Conservation (phyloP, 139 green algal genomes). For the Chlamydomonas applanata region DNA sequence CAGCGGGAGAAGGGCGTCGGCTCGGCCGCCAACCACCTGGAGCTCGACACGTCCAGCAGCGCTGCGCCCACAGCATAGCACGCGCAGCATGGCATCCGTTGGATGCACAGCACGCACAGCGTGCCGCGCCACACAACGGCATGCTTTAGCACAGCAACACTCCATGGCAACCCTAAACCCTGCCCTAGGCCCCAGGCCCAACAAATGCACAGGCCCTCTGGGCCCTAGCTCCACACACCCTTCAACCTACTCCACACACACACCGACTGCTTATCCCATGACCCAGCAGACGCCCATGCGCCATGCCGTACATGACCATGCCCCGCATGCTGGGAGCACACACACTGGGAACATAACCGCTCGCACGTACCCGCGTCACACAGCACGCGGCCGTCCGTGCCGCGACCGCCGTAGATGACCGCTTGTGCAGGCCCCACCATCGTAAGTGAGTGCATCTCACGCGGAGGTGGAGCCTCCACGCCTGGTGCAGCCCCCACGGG, state of each 20-base stretch:
- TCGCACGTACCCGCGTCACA: not conserved
- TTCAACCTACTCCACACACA: too few species aligned
- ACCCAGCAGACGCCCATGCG: too few species aligned
- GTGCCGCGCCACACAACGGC: not conserved
- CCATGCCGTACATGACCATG: too few species aligned
- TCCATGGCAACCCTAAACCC: not conserved
- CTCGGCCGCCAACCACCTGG: slow-evolving; percentile 44
- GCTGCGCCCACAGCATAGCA: slow-evolving; percentile 47
- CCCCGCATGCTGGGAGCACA: too few species aligned
- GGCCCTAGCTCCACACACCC: not conserved
- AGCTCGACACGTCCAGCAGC: slow-evolving; percentile 42
- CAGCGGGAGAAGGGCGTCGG: slow-evolving; percentile 52
- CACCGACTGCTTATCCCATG: too few species aligned
- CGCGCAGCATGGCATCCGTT: not conserved
- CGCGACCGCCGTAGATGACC: slow-evolving; percentile 60
- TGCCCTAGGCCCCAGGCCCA: not conserved
- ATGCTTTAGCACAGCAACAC: too few species aligned
- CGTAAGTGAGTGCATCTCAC: slow-evolving; percentile 64
- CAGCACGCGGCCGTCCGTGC: slow-evolving; percentile 37
- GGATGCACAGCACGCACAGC: not conserved
- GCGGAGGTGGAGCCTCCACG: slow-evolving; percentile 14
- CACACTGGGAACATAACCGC: too few species aligned
- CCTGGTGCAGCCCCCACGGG: not conserved
- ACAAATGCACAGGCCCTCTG: not conserved
- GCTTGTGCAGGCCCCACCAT: slow-evolving; percentile 47